Conservation (phyloP, 1,139 yeast genomes). For the Pichia sp. region DNA sequence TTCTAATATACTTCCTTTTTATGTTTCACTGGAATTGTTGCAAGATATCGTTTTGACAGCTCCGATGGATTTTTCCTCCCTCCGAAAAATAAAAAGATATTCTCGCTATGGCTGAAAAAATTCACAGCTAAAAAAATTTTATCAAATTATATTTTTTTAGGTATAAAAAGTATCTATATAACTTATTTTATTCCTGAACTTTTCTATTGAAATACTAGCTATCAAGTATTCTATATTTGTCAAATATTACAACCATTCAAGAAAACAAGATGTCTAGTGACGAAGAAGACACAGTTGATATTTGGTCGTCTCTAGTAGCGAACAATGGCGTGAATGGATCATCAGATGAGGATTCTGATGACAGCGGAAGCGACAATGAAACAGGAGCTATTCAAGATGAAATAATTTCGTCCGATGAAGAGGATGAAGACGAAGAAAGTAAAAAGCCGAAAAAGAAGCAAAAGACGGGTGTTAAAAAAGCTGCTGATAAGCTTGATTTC, state of each 20-base stretch:
- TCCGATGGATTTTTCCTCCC: too few relatives aligned
- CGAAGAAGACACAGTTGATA: constrained; percentile 59
- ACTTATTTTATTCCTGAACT: too few relatives aligned
- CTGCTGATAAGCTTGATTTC: constrained; percentile 36
- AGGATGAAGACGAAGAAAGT: constrained; percentile 19
- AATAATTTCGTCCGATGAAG: constrained; percentile 47
- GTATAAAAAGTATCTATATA: too few relatives aligned
- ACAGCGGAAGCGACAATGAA: constrained; percentile 32
- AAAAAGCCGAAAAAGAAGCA: constrained; percentile 17
- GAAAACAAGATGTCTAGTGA: constrained; percentile 33
- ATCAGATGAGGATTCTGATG: constrained; percentile 25
- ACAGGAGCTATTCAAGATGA: constrained; percentile 52
- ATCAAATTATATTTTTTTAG: background rate
- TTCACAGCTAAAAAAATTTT: background rate
- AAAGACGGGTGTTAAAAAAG: constrained; percentile 23
- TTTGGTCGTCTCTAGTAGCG: constrained; percentile 56
- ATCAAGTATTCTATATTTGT: background rate
- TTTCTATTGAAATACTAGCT: background rate
- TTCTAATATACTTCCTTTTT: too few relatives aligned
- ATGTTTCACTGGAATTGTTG: background rate
- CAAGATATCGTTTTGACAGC: too few relatives aligned
- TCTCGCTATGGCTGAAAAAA: background rate
- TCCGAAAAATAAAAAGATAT: too few relatives aligned
- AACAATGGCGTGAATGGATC: background rate
- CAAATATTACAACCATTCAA: too few relatives aligned